Evolutionary conservation across 2,329 filamentous ascomycete genomes (phyloP).

Genomic region (Lecanicillium sp.): DNA sequence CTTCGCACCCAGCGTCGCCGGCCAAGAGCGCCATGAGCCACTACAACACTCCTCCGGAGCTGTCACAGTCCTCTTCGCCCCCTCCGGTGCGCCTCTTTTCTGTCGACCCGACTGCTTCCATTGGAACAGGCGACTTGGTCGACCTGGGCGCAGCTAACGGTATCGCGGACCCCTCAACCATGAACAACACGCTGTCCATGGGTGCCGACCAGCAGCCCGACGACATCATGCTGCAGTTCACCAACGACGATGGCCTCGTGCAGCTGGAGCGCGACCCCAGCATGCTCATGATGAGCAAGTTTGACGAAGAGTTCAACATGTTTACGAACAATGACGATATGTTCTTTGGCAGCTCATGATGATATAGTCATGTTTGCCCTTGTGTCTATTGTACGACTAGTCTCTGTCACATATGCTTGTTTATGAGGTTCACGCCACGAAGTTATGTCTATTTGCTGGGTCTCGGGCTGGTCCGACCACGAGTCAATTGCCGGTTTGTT

Average conservation of each 20-base stretch:
- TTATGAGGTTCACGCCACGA: not conserved
- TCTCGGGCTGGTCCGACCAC: not conserved
- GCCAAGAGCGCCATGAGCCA: constrained; percentile 43
- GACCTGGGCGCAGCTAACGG: constrained; percentile 20
- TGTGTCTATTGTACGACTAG: constrained; percentile 12
- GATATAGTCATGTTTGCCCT: constrained; percentile 2
- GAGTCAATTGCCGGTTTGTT: constrained; percentile 3
- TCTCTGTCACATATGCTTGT: constrained; percentile 10
- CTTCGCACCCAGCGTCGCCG: constrained; percentile 29
- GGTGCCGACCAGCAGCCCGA: constrained; percentile 33
- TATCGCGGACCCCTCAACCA: constrained; percentile 23
- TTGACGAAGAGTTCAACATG: constrained; percentile 48
- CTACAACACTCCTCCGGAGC: constrained; percentile 51
- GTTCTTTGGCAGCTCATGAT: constrained; percentile 37
- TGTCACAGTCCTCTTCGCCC: constrained; percentile 54
- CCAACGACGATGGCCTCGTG: constrained; percentile 32
- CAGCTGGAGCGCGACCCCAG: constrained; percentile 37
- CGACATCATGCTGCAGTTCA: constrained; percentile 31
- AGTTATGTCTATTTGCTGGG: constrained; percentile 4
- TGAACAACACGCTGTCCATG: constrained; percentile 24
- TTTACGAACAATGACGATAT: constrained; percentile 44
- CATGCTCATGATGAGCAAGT: constrained; percentile 45
- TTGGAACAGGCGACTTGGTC: constrained; percentile 21
- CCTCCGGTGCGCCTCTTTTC: constrained; percentile 43
- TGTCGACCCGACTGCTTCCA: constrained; percentile 30